Base-by-base conservation (phyloP, 768 basidiomycete genomes). In the Saitozyma podzolica region DNA sequence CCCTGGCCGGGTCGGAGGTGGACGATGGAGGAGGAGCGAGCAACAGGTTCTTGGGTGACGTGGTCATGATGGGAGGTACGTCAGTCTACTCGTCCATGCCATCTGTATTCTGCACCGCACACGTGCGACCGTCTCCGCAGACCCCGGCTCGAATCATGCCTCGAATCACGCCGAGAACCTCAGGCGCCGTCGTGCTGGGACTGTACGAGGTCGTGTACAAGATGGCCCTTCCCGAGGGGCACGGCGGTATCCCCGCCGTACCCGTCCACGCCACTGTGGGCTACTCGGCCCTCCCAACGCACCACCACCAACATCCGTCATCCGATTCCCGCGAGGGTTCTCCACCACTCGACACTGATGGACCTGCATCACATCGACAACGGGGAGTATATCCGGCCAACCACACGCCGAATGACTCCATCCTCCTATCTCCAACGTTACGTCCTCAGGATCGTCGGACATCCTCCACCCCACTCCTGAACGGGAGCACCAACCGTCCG, bases 1-100 rank as follows among this genome's bases (percentile, higher is more conserved):
- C 92, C 17, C 92, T 95, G 66, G 91, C 91, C 39, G 69, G 69
- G 45, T 56, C 37, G 45, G 47, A 40, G 14, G 50, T 11, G 42
- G 61, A 52, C n/a, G 59, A 61, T 40, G 67, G 48, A 9, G 51
- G 40, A 20, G 60, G 45, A 40, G 55, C 54, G 19, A n/a, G 87
- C 85, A 49, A 56, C 60, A 59, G 66, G 40, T 50, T 71, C 9
- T 62, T 79, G 13, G 78, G 78, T 1, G 76, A 79, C 64, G 29
- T 67, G 48, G 61, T 79, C 64, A 79, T 79, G 78, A 58, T 78
- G 43, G 51, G 67, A 54, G 78, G 78, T 66, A 57, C 62, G 72
- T 67, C 16, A 11, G n/a, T n/a, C 3, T 29, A 29, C 29, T 29
- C 29, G 29, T 29, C 29, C n/a, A n/a, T 29, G 29, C 29, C 29